Evolutionary conservation across 176 grass and related monocot species (phyloP).

Genomic region (Pharus latifolius): DNA sequence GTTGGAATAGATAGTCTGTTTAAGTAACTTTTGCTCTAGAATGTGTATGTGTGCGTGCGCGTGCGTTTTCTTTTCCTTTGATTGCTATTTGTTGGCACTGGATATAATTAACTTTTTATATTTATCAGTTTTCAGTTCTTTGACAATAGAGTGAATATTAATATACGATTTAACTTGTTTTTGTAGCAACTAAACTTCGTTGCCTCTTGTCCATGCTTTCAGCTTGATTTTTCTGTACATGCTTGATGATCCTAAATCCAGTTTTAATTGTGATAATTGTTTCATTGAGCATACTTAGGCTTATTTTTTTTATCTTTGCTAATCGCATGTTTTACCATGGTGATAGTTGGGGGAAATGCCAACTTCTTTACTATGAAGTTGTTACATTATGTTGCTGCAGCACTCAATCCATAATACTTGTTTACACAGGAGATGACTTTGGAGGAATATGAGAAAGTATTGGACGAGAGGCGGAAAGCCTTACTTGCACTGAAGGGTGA

Average conservation of each 20-base stretch:
- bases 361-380: background rate
- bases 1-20: too few species aligned
- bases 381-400: background rate
- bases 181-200: background rate
- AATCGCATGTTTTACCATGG: background rate
- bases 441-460: conserved; percentile 83
- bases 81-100: background rate
- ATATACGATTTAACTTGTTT: background rate
- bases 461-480: conserved; percentile 73
- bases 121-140: background rate
- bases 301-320: background rate
- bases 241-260: background rate
- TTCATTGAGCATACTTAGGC: background rate
- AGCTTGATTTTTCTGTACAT: background rate
- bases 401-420: too few species aligned
- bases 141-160: background rate
- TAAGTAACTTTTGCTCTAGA: too few species aligned
- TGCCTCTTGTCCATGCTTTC: background rate
- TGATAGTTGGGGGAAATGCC: background rate
- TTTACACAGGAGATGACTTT: conserved; percentile 70
- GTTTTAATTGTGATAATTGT: background rate
- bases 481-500: conserved; percentile 50
- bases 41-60: background rate
- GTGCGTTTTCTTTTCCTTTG: background rate
- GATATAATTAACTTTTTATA: background rate